Evolutionary conservation across 1,284 basidiomycete species (phyloP).

Genomic region (Vanrija sp.): DNA sequence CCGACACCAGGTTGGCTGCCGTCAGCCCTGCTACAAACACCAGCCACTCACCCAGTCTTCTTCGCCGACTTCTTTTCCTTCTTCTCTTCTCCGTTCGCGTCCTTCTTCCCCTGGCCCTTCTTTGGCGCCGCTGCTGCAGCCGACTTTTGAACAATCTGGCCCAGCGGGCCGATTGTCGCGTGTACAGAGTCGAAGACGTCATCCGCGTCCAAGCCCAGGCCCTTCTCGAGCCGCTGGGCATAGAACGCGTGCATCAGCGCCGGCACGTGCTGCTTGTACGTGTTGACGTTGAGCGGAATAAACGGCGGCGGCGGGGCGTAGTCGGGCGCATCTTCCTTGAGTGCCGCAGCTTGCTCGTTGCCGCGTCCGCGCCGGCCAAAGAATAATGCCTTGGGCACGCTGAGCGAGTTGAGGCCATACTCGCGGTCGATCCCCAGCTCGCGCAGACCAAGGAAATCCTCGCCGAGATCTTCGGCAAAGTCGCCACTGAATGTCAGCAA

Average conservation of each 20-base stretch:
- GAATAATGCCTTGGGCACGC: constrained; percentile 73
- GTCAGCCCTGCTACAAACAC: background rate
- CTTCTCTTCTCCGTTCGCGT: constrained; percentile 13
- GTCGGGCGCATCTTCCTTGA: constrained; percentile 58
- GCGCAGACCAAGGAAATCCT: constrained; percentile 87
- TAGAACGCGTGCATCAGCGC: constrained; percentile 79
- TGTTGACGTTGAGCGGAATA: constrained; percentile 61
- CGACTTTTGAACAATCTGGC: constrained; percentile 40
- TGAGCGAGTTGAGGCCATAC: constrained; percentile 71
- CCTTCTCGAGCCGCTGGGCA: constrained; percentile 55
- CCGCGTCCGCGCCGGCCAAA: constrained; percentile 58
- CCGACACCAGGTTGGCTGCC: constrained; percentile 38
- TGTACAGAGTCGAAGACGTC: constrained; percentile 38
- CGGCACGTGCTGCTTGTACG: constrained; percentile 68
- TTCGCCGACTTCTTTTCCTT: constrained; percentile 33
- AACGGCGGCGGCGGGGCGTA: constrained; percentile 81
- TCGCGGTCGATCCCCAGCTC: constrained; percentile 87
- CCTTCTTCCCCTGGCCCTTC: constrained; percentile 7
- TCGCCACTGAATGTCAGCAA: constrained; percentile 60
- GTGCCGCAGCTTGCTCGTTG: constrained; percentile 38
- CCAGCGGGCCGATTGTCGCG: constrained; percentile 40
- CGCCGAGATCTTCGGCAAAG: constrained; percentile 81
- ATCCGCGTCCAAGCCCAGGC: constrained; percentile 30
- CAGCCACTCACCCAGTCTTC: constrained; percentile 28
- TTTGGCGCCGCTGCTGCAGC: constrained; percentile 12